Conservation (phyloP, 1,284 basidiomycete genomes). For the Tilletia horrida region DNA sequence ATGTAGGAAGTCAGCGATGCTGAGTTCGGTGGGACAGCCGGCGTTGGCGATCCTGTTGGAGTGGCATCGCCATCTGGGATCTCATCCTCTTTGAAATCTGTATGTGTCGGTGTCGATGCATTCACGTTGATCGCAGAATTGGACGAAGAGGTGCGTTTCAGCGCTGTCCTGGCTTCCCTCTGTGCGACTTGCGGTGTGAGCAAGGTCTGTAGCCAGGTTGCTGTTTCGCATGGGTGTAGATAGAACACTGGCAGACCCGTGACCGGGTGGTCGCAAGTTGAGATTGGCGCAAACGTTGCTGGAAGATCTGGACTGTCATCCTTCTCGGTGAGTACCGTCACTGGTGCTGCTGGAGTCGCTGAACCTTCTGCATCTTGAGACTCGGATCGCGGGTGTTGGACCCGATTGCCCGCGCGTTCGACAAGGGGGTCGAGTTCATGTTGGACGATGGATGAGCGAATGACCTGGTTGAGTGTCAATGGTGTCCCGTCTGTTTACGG, state of each 20-base stretch:
- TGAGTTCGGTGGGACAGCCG: background rate
- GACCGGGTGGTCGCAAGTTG: conserved; percentile 16
- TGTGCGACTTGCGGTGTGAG: background rate
- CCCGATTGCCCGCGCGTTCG: conserved; percentile 10
- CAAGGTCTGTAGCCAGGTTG: conserved; percentile 15
- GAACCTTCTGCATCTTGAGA: too few species aligned
- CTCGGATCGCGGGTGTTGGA: too few species aligned
- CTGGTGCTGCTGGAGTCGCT: too few species aligned
- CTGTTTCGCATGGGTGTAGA: conserved; percentile 23
- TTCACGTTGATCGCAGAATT: background rate
- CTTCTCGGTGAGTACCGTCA: background rate
- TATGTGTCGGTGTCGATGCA: background rate
- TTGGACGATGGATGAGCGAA: conserved; percentile 19
- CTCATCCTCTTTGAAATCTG: background rate
- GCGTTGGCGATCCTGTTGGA: background rate
- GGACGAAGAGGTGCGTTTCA: background rate
- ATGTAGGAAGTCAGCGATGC: conserved; percentile 2
- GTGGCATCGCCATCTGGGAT: background rate
- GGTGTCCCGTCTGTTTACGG: conserved; percentile 1
- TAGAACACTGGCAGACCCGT: conserved; percentile 19
- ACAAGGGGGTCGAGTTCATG: conserved; percentile 12
- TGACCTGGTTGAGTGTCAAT: conserved; percentile 13
- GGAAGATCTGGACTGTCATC: background rate
- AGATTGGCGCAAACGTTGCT: conserved; percentile 16
- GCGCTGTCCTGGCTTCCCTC: conserved; percentile 6